Evolutionary conservation across 768 basidiomycete genomes (phyloP).

Genomic region (Tylopilus rubrobrunneus): DNA sequence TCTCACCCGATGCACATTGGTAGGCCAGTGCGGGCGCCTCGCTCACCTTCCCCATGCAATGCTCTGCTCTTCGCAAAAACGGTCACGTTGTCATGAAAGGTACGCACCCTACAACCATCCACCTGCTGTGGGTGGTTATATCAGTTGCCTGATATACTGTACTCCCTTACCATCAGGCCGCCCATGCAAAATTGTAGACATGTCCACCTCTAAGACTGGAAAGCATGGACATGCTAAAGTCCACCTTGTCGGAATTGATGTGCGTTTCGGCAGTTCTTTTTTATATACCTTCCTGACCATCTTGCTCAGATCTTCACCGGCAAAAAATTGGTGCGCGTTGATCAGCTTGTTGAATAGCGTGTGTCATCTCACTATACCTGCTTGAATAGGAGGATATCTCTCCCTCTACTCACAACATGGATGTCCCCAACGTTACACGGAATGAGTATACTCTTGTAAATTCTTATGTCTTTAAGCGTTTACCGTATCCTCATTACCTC

Average conservation of each 20-base stretch:
- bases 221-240: conserved; percentile 99
- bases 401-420: conserved; percentile 99
- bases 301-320: conserved; percentile 87
- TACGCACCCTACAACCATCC: conserved; percentile 14
- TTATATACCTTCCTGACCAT: conserved; percentile 1
- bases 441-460: conserved; percentile 87
- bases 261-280: conserved; percentile 40
- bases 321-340: conserved; percentile 79
- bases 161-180: conserved; percentile 44
- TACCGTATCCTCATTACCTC: conserved; percentile 1
- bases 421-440: conserved; percentile 91
- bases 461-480: conserved; percentile 1
- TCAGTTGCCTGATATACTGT: background rate
- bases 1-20: conserved; percentile 17
- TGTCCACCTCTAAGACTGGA: conserved; percentile 99
- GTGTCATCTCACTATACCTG: conserved; percentile 3
- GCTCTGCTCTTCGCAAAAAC: conserved; percentile 92
- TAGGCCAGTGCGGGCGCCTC: conserved; percentile 76
- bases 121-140: background rate
- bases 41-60: conserved; percentile 83
- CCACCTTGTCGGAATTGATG: conserved; percentile 95
- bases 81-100: conserved; percentile 97
- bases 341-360: background rate
- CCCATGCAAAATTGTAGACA: conserved; percentile 98
- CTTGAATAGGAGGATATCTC: conserved; percentile 78